Evolutionary conservation across 75 land plant genomes (phyloP).

Genomic region (Pinus tabuliformis): DNA sequence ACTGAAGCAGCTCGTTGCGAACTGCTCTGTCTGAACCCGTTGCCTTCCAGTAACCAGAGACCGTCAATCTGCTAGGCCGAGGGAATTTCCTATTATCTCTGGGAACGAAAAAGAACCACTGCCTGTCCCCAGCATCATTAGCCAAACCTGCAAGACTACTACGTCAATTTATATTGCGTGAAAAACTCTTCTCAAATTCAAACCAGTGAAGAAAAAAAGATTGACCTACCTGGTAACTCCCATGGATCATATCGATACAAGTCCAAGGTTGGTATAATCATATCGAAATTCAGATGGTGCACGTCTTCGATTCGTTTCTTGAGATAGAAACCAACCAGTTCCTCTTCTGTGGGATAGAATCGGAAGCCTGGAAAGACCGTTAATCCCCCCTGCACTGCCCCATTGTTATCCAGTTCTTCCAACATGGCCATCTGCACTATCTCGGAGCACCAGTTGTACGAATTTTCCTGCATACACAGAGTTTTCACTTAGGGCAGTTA

Average conservation of each 20-base stretch:
- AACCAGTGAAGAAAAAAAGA: too few relatives aligned
- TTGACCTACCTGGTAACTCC: conserved; percentile 6
- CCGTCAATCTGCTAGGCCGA: conserved; percentile 46
- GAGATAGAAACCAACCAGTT: conserved; percentile 17
- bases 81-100: conserved; percentile 44
- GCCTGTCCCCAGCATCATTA: neutral
- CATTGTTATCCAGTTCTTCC: too few relatives aligned
- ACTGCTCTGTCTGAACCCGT: conserved; percentile 59
- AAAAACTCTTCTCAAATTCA: too few relatives aligned
- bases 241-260: conserved; percentile 19
- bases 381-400: too few relatives aligned
- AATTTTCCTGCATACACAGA: too few relatives aligned
- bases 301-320: conserved; percentile 1
- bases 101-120: conserved; percentile 66
- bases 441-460: too few relatives aligned
- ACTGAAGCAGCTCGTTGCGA: conserved; percentile 12
- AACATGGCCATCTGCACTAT: too few relatives aligned
- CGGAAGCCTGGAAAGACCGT: conserved; percentile 14
- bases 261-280: conserved; percentile 3
- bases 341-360: conserved; percentile 31
- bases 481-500: too few relatives aligned
- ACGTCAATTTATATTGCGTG: too few relatives aligned
- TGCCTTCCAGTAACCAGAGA: conserved; percentile 76
- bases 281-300: neutral
- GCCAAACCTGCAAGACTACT: too few relatives aligned